A percentile compares a stretch with the other conserved stretches of the same genome.
phyloP scores from a whole-genome alignment of 768 basidiomycete genomes.

The Termitomyces heimii region DNA sequence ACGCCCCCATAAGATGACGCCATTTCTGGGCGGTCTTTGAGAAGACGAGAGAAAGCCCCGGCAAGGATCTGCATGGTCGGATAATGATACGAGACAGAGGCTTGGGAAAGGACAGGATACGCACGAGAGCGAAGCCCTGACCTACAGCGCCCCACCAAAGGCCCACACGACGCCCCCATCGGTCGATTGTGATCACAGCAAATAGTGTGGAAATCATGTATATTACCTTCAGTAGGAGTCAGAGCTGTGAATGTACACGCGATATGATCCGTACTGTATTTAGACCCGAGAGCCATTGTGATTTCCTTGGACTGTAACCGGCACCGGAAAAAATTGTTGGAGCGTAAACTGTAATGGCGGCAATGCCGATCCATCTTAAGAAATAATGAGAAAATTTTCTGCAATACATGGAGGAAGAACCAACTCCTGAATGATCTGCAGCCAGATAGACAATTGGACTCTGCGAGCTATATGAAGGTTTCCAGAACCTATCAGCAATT shows the following conservation, averaged over 20 bases:
- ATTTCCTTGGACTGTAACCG: conserved; percentile 34
- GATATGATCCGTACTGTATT: conserved; percentile 26
- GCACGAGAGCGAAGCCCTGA: conserved; percentile 27
- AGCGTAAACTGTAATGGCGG: conserved; percentile 40
- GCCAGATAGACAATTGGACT: conserved; percentile 37
- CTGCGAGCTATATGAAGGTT: conserved; percentile 34
- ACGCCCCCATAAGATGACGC: conserved; percentile 34
- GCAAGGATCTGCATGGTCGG: conserved; percentile 26
- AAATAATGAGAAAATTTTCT: not conserved
- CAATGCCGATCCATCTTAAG: conserved; percentile 36
- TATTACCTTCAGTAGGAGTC: conserved; percentile 25
- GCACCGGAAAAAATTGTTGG: conserved; percentile 39
- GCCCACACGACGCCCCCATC: conserved; percentile 36
- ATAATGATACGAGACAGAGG: not conserved
- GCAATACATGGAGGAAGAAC: conserved; percentile 5
- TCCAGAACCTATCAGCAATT: conserved; percentile 19
- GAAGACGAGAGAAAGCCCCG: conserved; percentile 32
- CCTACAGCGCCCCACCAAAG: conserved; percentile 41
- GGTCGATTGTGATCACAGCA: conserved; percentile 36
- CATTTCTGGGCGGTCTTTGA: conserved; percentile 34
- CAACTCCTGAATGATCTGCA: conserved; percentile 39
- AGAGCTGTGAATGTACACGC: not conserved
- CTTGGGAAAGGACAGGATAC: not conserved
- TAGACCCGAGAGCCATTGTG: conserved; percentile 39
- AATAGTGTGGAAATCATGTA: conserved; percentile 36